Evolutionary conservation across 163 green algal genomes (phyloP).

Genomic region (Prototheca wickerhamii): DNA sequence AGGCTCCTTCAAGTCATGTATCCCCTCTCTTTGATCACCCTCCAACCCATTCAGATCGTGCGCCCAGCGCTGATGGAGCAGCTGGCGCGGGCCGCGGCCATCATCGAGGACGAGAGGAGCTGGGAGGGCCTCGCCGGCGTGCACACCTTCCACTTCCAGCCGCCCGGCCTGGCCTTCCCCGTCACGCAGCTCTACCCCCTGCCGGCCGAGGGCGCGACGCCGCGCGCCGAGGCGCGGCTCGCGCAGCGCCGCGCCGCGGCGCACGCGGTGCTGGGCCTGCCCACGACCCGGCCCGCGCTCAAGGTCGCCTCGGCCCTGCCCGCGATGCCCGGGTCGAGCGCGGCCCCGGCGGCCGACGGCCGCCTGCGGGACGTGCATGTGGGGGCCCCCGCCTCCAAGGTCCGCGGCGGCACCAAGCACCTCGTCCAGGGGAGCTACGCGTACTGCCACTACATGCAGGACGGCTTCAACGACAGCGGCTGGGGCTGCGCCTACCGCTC

Average conservation of each 20-base stretch:
- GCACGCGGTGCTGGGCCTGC: slow-evolving; percentile 53
- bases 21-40: neutral
- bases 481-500: slow-evolving; percentile 95
- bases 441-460: slow-evolving; percentile 84
- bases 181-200: slow-evolving; percentile 45
- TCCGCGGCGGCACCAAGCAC: slow-evolving; percentile 31
- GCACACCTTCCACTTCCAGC: slow-evolving; percentile 46
- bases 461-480: slow-evolving; percentile 70
- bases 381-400: slow-evolving; percentile 30
- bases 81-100: slow-evolving; percentile 5
- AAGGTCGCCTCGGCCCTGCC: slow-evolving; percentile 43
- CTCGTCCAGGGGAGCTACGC: slow-evolving; percentile 67
- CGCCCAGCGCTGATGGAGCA: slow-evolving; percentile 16
- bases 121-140: slow-evolving; percentile 8
- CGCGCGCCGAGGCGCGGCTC: slow-evolving; percentile 23
- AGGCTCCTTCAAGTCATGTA: too few relatives aligned
- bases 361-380: slow-evolving; percentile 65
- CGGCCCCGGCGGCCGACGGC: neutral
- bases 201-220: slow-evolving; percentile 1
- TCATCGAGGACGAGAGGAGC: slow-evolving; percentile 2
- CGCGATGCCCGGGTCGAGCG: slow-evolving; percentile 1
- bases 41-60: slow-evolving; percentile 3
- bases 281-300: slow-evolving; percentile 59
- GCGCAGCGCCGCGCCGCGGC: slow-evolving; percentile 14
- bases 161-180: slow-evolving; percentile 35